Evolutionary conservation across 257 asterid species (phyloP).

Genomic region (Schizonepeta tenuifolia): DNA sequence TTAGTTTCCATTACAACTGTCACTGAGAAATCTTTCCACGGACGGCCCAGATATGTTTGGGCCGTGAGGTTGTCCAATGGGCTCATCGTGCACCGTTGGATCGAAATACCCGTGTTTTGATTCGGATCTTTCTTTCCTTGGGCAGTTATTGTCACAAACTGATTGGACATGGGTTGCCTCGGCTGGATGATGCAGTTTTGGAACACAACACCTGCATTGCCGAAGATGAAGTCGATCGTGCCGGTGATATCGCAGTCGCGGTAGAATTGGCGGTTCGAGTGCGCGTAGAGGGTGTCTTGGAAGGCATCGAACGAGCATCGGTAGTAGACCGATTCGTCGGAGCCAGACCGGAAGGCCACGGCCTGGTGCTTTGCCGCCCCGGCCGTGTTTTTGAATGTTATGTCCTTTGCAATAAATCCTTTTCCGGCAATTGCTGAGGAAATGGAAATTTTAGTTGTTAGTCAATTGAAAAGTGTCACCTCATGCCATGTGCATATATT

Average conservation of each 20-base stretch:
- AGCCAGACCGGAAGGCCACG: slow-evolving; percentile 77
- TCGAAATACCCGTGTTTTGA: slow-evolving; percentile 66
- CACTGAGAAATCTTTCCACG: slow-evolving; percentile 73
- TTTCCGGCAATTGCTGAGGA: slow-evolving; percentile 62
- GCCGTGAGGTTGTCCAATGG: slow-evolving; percentile 59
- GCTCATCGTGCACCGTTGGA: slow-evolving; percentile 62
- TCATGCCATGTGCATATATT: not conserved
- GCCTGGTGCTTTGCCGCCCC: slow-evolving; percentile 88
- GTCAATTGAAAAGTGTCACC: not conserved
- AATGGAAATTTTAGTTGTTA: not conserved
- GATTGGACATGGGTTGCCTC: slow-evolving; percentile 71
- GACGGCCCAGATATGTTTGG: slow-evolving; percentile 70
- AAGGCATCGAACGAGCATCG: slow-evolving; percentile 68
- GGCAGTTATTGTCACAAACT: slow-evolving; percentile 81
- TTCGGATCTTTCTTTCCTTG: slow-evolving; percentile 87
- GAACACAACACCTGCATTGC: slow-evolving; percentile 68
- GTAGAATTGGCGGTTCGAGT: slow-evolving; percentile 88
- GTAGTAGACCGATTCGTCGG: slow-evolving; percentile 71
- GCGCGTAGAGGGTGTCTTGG: slow-evolving; percentile 87
- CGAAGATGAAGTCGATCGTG: slow-evolving; percentile 85
- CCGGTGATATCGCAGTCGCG: slow-evolving; percentile 78
- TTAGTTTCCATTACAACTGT: slow-evolving; percentile 61
- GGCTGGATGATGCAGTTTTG: slow-evolving; percentile 78
- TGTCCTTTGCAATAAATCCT: slow-evolving; percentile 76
- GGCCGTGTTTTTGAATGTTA: slow-evolving; percentile 72